Evolutionary conservation across 225 moss, liverwort and hornwort genomes (phyloP), one percentile per base, ranked within the genome.

Genomic region (Climacium dendroides): DNA sequence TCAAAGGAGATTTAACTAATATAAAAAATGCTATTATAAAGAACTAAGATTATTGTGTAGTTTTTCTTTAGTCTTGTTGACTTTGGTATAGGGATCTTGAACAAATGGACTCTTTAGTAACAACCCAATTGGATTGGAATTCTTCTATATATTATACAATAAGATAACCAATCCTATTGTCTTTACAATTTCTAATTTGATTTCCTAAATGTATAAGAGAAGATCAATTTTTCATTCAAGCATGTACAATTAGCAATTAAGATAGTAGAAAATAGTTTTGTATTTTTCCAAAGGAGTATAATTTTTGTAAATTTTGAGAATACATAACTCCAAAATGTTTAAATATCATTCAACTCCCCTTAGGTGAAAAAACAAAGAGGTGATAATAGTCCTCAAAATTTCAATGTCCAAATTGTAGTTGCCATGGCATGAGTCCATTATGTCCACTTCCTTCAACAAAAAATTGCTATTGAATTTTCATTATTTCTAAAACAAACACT

Each of bases 221-320:
- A 70, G 26, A 70, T 43, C 3, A 15, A 25, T 25, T 41, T 66
- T 43, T 70, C 15, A 41, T 39, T 39, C 0, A 26, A 0, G 5
- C 1, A 26, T 26, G 3, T 3, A 41, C 3, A 70, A 15, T 15
- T 43, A 70, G 5, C 3, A 70, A 26, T 26, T 5, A 26, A 41
- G 7, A 1, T 0, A 8, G 0, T n/a, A 43, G 5, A 26, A 41
- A 70, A 0, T 15, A 7, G 7, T 41, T 26, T 69, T 4, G 1
- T 13, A 24, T 4, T 24, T 69, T 69, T 69, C 1, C 1, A 69
- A 39, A 7, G 0, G 13, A 69, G 7, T 24, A 2, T 23, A 13
- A 39, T 69, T 39, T 69, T 1, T 69, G 0, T 69, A 39, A 66
- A 37, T 67, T 67, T 67, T 37, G 13, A 66, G 7, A 7, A 2